These are phyloP conservation scores for Cardamine occulta DNA, from an alignment of 345 rosid genomes.

Conservation along the genomic window DNA sequence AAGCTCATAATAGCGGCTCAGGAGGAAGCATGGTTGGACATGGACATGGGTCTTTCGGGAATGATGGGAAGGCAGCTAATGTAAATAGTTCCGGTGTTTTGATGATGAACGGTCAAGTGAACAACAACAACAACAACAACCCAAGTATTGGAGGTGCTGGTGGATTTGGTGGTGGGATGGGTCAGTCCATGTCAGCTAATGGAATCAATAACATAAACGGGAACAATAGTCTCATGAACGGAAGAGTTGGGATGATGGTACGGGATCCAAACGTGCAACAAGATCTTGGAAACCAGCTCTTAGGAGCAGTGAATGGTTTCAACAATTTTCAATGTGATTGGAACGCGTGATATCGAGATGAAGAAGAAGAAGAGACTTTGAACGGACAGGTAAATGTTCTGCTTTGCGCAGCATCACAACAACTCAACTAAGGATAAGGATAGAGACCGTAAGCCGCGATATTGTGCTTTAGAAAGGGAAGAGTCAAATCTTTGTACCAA, in stretches of 20 bases:
- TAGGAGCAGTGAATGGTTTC: slow-evolving; percentile 77
- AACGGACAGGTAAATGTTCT: not conserved
- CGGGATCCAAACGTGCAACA: slow-evolving; percentile 74
- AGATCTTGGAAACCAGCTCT: slow-evolving; percentile 80
- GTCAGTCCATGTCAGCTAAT: slow-evolving; percentile 60
- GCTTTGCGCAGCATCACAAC: slow-evolving; percentile 26
- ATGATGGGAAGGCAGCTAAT: slow-evolving; percentile 59
- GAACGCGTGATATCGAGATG: slow-evolving; percentile 45
- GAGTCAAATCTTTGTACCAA: slow-evolving; percentile 33
- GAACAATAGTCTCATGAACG: slow-evolving; percentile 60
- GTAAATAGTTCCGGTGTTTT: slow-evolving; percentile 53
- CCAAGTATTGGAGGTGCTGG: slow-evolving; percentile 52
- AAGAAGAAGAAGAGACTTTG: slow-evolving; percentile 11
- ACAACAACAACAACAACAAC: slow-evolving; percentile 49
- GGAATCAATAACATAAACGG: slow-evolving; percentile 59
- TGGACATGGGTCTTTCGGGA: slow-evolving; percentile 61
- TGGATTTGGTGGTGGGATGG: slow-evolving; percentile 56
- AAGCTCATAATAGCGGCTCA: slow-evolving; percentile 48
- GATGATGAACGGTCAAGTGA: slow-evolving; percentile 59
- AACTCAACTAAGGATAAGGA: slow-evolving; percentile 14
- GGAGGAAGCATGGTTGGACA: slow-evolving; percentile 59
- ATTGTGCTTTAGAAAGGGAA: slow-evolving; percentile 27
- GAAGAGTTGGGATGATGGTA: slow-evolving; percentile 65
- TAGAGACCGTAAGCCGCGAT: slow-evolving; percentile 25
- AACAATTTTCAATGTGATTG: slow-evolving; percentile 84